A percentile compares a stretch with the other conserved stretches of the same genome.
Evolutionary conservation across 2,329 filamentous ascomycete species (phyloP).

Genomic region (Colletotrichum falcatum): DNA sequence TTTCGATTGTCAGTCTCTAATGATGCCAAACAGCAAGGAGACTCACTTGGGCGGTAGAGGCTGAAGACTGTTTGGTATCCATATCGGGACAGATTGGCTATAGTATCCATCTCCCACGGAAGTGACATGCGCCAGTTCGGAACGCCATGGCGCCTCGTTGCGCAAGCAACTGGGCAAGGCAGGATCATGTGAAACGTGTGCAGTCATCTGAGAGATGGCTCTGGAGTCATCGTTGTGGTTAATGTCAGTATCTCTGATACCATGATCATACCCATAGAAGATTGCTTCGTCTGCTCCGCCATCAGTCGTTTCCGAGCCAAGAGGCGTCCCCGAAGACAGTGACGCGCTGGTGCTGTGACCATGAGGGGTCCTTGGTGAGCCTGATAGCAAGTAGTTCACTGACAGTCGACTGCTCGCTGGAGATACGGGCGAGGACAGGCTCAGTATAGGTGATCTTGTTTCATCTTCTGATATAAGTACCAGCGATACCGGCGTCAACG

Average conservation of each 20-base stretch:
- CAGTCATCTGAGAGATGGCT: conserved; percentile 65
- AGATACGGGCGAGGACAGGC: conserved; percentile 42
- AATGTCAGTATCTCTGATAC: conserved; percentile 76
- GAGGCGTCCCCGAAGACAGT: conserved; percentile 42
- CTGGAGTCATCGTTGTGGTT: conserved; percentile 77
- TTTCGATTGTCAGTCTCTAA: conserved; percentile 55
- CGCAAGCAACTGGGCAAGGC: neutral
- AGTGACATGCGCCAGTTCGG: no score
- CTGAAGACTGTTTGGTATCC: conserved; percentile 61
- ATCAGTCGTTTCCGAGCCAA: conserved; percentile 16
- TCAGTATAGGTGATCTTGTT: conserved; percentile 43
- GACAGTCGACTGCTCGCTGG: conserved; percentile 62
- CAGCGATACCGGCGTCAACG: conserved; percentile 55
- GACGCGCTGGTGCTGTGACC: conserved; percentile 43
- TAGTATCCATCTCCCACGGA: conserved; percentile 71
- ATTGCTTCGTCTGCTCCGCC: conserved; percentile 51
- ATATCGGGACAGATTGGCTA: conserved; percentile 73
- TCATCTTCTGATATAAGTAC: conserved; percentile 55
- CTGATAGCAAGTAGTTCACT: conserved; percentile 73
- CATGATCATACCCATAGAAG: conserved; percentile 78
- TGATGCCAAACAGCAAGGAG: neutral
- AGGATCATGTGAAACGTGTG: no score
- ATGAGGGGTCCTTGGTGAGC: conserved; percentile 54
- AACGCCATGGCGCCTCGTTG: neutral
- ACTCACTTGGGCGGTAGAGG: conserved; percentile 59